Evolutionary conservation across 257 asterid species (phyloP).

Genomic region (Plantago ovata): DNA sequence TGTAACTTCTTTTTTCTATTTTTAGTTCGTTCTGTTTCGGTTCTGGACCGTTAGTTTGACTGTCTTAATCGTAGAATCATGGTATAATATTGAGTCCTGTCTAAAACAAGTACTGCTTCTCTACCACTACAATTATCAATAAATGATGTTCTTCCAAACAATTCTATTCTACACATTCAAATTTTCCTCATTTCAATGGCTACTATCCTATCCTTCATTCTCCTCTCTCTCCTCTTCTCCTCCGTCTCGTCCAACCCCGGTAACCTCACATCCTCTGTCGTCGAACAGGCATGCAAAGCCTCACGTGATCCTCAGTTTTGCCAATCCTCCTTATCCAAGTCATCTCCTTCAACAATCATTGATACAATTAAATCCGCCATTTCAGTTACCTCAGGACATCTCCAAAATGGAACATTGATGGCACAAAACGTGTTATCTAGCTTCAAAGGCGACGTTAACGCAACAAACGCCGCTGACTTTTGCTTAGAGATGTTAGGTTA

Average conservation of each 20-base stretch:
- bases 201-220: conserved; percentile 18
- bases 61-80: no score
- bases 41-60: no score
- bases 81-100: no score
- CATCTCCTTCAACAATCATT: conserved; percentile 25
- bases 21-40: no score
- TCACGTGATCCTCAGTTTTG: conserved; percentile 45
- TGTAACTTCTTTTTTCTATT: no score
- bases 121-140: conserved; percentile 4
- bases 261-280: conserved; percentile 1
- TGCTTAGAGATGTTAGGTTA: conserved; percentile 45
- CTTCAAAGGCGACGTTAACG: conserved; percentile 39
- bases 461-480: conserved; percentile 34
- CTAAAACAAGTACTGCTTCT: no score
- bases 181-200: conserved; percentile 40
- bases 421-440: conserved; percentile 27
- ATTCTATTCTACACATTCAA: conserved; percentile 6
- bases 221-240: conserved; percentile 27
- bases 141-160: neutral
- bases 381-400: conserved; percentile 26
- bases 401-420: conserved; percentile 34
- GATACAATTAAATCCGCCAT: conserved; percentile 47
- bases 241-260: conserved; percentile 21
- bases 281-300: conserved; percentile 47
- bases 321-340: conserved; percentile 25